A percentile compares a stretch with the other conserved stretches of the same genome.
Evolutionary conservation across 1,284 basidiomycete genomes (phyloP).

Genomic region (Mycena sp.): DNA sequence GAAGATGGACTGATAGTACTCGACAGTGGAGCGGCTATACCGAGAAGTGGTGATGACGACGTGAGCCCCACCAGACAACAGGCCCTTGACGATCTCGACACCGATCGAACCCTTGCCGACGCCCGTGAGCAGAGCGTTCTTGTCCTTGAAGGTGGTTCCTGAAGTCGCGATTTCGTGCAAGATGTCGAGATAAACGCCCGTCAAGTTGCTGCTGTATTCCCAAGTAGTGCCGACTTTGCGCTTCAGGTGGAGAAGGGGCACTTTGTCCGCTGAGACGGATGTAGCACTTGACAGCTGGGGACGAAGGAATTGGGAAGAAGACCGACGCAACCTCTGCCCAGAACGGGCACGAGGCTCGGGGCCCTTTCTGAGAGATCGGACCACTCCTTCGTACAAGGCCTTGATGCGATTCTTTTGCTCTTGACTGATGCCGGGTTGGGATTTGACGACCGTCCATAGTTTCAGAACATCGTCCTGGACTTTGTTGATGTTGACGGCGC

Average conservation of each 20-base stretch:
- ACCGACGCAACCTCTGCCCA: conserved; percentile 73
- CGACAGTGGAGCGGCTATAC: conserved; percentile 93
- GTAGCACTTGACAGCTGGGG: conserved; percentile 84
- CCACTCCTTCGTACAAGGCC: conserved; percentile 95
- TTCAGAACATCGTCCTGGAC: conserved; percentile 96
- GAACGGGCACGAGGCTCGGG: conserved; percentile 67
- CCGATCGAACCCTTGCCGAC: conserved; percentile 98
- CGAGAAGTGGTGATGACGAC: conserved; percentile 98
- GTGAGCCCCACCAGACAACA: conserved; percentile 95
- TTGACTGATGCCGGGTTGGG: conserved; percentile 95
- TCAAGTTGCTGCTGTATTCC: conserved; percentile 98
- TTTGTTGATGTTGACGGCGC: conserved; percentile 92
- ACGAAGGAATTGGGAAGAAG: conserved; percentile 94
- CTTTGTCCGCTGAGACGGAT: conserved; percentile 87
- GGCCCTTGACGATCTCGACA: conserved; percentile 96
- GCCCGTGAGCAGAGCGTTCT: conserved; percentile 97
- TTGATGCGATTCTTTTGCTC: conserved; percentile 99
- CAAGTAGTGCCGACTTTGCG: conserved; percentile 96
- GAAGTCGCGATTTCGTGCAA: conserved; percentile 98
- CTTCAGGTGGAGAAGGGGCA: conserved; percentile 96
- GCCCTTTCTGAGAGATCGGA: conserved; percentile 78
- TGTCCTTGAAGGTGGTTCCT: conserved; percentile 98
- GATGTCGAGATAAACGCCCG: conserved; percentile 95
- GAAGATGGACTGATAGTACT: conserved; percentile 99
- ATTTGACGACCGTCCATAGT: conserved; percentile 97